A percentile compares a stretch with the other conserved stretches of the same genome.
These are phyloP conservation scores for Paecilomyces niveus DNA, from an alignment of 2,329 filamentous ascomycete genomes.

Conservation along the genomic window DNA sequence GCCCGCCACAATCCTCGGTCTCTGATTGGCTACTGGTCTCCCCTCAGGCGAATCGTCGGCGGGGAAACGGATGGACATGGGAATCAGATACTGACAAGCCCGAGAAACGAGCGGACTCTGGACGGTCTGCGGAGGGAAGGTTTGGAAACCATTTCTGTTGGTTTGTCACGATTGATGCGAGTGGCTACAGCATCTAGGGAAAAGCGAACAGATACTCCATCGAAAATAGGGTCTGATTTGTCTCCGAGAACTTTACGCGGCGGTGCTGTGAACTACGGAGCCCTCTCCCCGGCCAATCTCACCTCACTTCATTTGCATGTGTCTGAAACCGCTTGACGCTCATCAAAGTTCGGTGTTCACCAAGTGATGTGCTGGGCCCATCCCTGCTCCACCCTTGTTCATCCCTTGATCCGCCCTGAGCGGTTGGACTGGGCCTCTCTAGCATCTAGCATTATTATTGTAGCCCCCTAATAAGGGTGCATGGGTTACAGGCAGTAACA, in stretches of 20 bases:
- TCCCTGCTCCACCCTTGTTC: not conserved
- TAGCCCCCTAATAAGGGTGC: slow-evolving; percentile 1
- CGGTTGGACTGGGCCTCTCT: not conserved
- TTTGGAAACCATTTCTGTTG: not conserved
- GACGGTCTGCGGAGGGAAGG: not conserved
- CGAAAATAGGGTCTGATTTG: not conserved
- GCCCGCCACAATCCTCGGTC: slow-evolving; percentile 2
- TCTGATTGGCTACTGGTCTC: not conserved
- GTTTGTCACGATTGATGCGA: not conserved
- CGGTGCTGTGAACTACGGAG: not conserved
- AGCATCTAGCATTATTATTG: not conserved
- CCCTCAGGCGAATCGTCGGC: not conserved
- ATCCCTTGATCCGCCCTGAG: not conserved
- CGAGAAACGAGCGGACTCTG: not conserved
- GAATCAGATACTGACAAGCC: not conserved
- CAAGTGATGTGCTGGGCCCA: not conserved
- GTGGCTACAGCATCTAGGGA: not conserved
- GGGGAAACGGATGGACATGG: not conserved
- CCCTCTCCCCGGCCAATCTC: not conserved
- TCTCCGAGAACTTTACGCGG: not conserved
- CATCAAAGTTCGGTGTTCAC: not conserved
- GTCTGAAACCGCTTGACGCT: not conserved
- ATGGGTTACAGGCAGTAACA: not conserved
- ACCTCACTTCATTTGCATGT: not conserved
- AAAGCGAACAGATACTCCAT: not conserved